A percentile compares a stretch with the other conserved stretches of the same genome.
These are phyloP conservation scores for Prunus dulcis DNA, from an alignment of 306 rosid genomes.

Conservation along the genomic window DNA sequence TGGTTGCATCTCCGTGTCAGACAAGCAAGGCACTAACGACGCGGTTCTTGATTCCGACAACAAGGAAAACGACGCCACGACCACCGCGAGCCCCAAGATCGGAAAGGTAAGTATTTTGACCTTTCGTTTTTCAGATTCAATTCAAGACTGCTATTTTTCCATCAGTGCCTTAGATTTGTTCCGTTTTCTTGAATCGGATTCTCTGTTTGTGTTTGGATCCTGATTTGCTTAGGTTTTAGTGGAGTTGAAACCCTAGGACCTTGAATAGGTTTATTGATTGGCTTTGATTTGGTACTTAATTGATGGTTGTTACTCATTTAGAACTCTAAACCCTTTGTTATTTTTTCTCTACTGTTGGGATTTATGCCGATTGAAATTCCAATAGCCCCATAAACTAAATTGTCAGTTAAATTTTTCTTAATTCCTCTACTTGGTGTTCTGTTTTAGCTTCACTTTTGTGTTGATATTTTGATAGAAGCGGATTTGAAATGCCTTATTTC, in stretches of 20 bases:
- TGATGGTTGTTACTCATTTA: not conserved
- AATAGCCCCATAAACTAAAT: not conserved
- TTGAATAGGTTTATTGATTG: not conserved
- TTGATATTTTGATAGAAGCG: not conserved
- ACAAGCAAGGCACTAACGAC: constrained; percentile 19
- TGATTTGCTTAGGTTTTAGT: not conserved
- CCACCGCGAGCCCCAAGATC: constrained; percentile 51
- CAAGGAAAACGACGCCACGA: constrained; percentile 22
- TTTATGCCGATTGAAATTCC: not conserved
- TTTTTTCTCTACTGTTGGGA: not conserved
- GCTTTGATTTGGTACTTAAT: not conserved
- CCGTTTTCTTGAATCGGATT: constrained; percentile 3
- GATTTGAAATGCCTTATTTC: not conserved
- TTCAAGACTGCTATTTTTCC: not conserved
- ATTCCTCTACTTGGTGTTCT: not conserved
- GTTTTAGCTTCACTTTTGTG: constrained; percentile 1
- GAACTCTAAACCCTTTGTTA: not conserved
- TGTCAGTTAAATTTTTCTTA: not conserved
- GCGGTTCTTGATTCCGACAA: constrained; percentile 27
- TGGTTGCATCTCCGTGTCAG: constrained; percentile 36
- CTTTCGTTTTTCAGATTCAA: not conserved
- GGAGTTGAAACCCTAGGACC: not conserved
- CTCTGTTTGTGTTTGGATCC: not conserved
- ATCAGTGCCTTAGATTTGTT: not conserved
- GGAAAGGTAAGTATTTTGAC: constrained; percentile 39